Evolutionary conservation across 2,329 filamentous ascomycete genomes (phyloP), one percentile per base, ranked within the genome.

Genomic region (Aspergillus latus): DNA sequence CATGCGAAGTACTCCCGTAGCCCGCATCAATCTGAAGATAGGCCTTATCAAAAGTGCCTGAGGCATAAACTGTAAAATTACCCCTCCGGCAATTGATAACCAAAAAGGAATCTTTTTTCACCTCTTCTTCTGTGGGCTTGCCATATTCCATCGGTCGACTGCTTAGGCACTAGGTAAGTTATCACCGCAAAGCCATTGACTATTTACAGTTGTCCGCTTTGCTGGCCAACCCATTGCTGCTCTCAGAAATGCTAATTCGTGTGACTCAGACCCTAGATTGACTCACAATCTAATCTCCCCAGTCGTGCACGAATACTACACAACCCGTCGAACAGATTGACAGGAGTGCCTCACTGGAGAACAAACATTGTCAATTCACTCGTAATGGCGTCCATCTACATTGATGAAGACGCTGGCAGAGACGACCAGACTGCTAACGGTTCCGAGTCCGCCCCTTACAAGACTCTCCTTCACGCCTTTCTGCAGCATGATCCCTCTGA

Each of bases 361-460:
- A 11, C 29, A 16, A 8, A 21, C 30, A 15, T 30, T 43, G 16
- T 43, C 49, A 28, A 44, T 10, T 39, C 37, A 45, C 30, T 15
- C 59, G 52, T 29, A 52, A 76, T 75, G 74, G 66, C 68, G 40
- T 78, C 58, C 63, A 78, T 89, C 73, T 91, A 92, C 78, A 82
- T 96, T 70, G 91, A 96, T 79, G 88, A 91, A 70, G 88, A 91
- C 66, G 81, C 81, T 64, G 92, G 92, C 66, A 78, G 82, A 65
- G 92, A 94, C 76, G 85, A 88, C 68, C 74, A 75, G 56, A 72
- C 83, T 64, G 83, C 85, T 62, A 79, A 84, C 64, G 91, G 91
- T 69, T 83, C 86, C 62, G 84, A 92, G 73, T 76, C 81, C 59
- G 83, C 86, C 64, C 91, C 92, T 48, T 96, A 87, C 84, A 93